phyloP scores from a whole-genome alignment of 352 stramenopile genomes.

The Blastocystis sp. region DNA sequence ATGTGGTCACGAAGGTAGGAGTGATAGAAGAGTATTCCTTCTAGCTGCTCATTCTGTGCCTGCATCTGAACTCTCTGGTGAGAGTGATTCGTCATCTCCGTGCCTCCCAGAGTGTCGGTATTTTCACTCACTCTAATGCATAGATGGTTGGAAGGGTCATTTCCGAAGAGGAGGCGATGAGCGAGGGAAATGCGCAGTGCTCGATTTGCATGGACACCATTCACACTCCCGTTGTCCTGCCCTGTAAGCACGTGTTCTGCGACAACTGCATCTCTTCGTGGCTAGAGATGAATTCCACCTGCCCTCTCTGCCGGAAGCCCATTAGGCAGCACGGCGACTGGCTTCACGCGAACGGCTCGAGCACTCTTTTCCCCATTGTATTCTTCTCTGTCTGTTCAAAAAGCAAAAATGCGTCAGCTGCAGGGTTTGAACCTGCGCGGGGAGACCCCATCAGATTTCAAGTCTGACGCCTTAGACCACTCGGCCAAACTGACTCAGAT shows the following conservation, averaged over 20 bases:
- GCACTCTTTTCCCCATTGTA: background rate
- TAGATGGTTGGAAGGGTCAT: constrained; percentile 19
- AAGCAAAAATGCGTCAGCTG: constrained; percentile 50
- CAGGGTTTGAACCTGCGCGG: constrained; percentile 53
- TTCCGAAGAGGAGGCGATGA: background rate
- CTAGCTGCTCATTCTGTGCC: background rate
- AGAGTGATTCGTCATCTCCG: background rate
- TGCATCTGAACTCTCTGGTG: background rate
- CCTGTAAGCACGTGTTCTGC: constrained; percentile 42
- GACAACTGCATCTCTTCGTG: constrained; percentile 30
- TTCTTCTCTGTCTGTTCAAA: background rate
- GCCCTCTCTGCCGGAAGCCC: constrained; percentile 3
- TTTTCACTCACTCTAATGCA: background rate
- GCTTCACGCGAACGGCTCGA: constrained; percentile 33
- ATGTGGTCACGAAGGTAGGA: too few relatives aligned
- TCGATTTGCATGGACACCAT: constrained; percentile 44
- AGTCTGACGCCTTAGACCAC: constrained; percentile 65
- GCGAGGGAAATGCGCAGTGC: background rate
- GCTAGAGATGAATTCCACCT: constrained; percentile 37
- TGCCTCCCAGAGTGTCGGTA: background rate
- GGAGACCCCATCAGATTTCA: constrained; percentile 64
- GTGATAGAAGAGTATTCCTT: background rate
- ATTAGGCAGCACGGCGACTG: background rate
- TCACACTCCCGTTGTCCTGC: background rate
- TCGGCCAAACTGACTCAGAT: constrained; percentile 58